These are phyloP conservation scores for Microstroma glucosiphilum DNA, from an alignment of 1,284 basidiomycete species.

Conservation along the genomic window DNA sequence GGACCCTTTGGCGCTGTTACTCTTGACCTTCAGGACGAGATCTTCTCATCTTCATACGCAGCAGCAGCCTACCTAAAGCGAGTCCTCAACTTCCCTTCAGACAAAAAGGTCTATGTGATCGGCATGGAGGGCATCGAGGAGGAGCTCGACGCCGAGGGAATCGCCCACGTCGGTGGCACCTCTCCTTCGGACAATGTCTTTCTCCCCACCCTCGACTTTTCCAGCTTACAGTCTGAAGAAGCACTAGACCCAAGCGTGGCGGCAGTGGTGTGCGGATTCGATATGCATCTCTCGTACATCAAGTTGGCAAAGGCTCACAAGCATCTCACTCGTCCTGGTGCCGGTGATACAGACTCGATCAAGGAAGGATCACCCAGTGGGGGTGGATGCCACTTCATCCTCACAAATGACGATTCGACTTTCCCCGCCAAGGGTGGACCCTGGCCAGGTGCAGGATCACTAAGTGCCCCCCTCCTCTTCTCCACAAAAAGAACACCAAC, in stretches of 20 bases:
- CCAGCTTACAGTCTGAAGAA: conserved; percentile 55
- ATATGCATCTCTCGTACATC: conserved; percentile 61
- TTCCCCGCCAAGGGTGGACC: conserved; percentile 73
- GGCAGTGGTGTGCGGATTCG: conserved; percentile 78
- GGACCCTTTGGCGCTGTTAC: background rate
- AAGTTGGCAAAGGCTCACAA: conserved; percentile 90
- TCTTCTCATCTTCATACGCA: conserved; percentile 91
- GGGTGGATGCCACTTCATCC: conserved; percentile 74
- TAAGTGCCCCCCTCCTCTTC: conserved; percentile 74
- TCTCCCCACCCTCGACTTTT: conserved; percentile 64
- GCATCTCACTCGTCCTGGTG: conserved; percentile 59
- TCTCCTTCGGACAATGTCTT: conserved; percentile 75
- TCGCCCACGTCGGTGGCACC: conserved; percentile 75
- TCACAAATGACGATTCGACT: conserved; percentile 87
- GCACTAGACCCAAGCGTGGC: conserved; percentile 71
- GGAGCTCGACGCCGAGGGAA: conserved; percentile 76
- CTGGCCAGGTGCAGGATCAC: conserved; percentile 68
- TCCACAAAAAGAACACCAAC: conserved; percentile 65
- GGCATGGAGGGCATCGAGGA: conserved; percentile 89
- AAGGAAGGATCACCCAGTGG: conserved; percentile 57
- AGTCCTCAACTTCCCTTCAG: conserved; percentile 76
- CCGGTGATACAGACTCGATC: conserved; percentile 24
- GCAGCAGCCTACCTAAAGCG: conserved; percentile 86
- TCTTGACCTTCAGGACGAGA: conserved; percentile 65
- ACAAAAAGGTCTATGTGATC: conserved; percentile 92